Percentiles rank a stretch among this genome's conserved stretches.
These are phyloP conservation scores for Phymatotrichopsis omnivora DNA, from an alignment of 2,329 filamentous ascomycete genomes.

Conservation along the genomic window DNA sequence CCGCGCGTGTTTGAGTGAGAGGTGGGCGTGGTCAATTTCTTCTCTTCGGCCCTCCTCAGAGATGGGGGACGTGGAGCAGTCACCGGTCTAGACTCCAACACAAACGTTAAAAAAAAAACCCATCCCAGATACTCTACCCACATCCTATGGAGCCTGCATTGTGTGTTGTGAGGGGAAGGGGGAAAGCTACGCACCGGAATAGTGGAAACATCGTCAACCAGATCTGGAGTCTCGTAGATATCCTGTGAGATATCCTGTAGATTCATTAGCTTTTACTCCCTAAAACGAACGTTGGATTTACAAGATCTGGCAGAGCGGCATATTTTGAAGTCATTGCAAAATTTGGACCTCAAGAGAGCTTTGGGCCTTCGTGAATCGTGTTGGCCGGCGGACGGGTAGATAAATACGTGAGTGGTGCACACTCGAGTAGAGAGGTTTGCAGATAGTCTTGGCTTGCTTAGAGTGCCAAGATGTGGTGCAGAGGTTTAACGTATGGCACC, in stretches of 20 bases:
- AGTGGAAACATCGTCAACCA: slow-evolving; percentile 83
- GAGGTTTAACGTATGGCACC: too few species aligned
- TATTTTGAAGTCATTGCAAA: slow-evolving; percentile 65
- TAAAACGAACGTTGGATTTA: slow-evolving; percentile 35
- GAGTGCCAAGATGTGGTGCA: too few species aligned
- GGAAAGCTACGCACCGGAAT: slow-evolving; percentile 55
- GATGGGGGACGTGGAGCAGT: slow-evolving; percentile 9
- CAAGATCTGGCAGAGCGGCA: slow-evolving; percentile 67
- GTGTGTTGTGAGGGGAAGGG: not conserved
- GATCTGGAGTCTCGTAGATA: slow-evolving; percentile 90
- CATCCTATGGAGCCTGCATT: slow-evolving; percentile 6
- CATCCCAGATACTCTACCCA: not conserved
- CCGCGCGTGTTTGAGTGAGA: slow-evolving; percentile 71
- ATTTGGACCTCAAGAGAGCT: too few species aligned
- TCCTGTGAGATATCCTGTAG: slow-evolving; percentile 68
- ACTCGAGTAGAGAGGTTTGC: too few species aligned
- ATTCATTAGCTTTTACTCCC: slow-evolving; percentile 9
- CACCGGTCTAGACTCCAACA: not conserved
- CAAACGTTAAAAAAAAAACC: not conserved
- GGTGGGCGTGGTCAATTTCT: slow-evolving; percentile 61
- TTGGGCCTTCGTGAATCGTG: too few species aligned
- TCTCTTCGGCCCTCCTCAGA: slow-evolving; percentile 33
- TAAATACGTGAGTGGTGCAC: too few species aligned
- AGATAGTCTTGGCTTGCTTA: too few species aligned
- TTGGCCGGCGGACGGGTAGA: too few species aligned